Evolutionary conservation across 495 filamentous ascomycete genomes (phyloP).

Genomic region (Tuber magnatum): DNA sequence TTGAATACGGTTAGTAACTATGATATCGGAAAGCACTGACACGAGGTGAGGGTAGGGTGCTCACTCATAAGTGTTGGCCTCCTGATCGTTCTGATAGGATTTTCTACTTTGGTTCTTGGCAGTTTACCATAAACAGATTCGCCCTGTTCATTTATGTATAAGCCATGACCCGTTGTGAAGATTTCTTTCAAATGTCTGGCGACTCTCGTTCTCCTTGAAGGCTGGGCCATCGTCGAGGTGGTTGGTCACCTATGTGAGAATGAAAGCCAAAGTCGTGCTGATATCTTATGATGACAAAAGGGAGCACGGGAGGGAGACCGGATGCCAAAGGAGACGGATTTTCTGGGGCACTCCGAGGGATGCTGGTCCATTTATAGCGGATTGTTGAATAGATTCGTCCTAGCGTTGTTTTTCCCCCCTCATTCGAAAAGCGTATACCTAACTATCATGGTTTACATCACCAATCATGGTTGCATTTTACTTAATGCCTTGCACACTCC

Average conservation of each 20-base stretch:
- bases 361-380: background rate
- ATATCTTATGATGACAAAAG: background rate
- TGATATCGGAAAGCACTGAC: background rate
- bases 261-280: background rate
- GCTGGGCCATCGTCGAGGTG: slow-evolving; percentile 18
- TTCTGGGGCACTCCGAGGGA: background rate
- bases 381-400: background rate
- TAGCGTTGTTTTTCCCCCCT: background rate
- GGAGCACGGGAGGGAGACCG: background rate
- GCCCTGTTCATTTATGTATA: slow-evolving; percentile 38
- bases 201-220: slow-evolving; percentile 17
- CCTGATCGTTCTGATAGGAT: slow-evolving; percentile 35
- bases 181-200: slow-evolving; percentile 38
- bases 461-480: background rate
- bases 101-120: slow-evolving; percentile 37
- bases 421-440: background rate
- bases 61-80: slow-evolving; percentile 37
- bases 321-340: background rate
- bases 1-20: background rate
- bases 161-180: slow-evolving; percentile 36
- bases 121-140: slow-evolving; percentile 39
- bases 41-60: background rate
- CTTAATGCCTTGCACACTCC: background rate
- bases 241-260: background rate
- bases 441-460: background rate